Base-by-base conservation (phyloP, 169 alveolate genomes). In the Plasmodium sp. region DNA sequence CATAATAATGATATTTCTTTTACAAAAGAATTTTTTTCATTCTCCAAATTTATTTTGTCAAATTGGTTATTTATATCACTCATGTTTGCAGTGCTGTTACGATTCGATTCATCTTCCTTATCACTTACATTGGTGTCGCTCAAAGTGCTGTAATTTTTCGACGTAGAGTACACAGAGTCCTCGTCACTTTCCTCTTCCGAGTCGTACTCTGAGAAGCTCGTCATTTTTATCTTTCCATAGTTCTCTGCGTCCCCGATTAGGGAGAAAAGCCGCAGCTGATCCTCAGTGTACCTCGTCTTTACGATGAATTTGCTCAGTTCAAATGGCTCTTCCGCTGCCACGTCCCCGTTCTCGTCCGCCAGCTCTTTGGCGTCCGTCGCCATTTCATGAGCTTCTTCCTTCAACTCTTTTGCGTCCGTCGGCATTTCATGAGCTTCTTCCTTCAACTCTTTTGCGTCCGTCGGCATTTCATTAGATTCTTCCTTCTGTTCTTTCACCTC, bases 161-260 rank as follows among this genome's bases (percentile, higher is more conserved):
- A 58, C n/a, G 74, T 43, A 16, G 88, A 90, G 34, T 62, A 79
- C 4, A 22, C 83, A n/a, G 94, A 90, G 31, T 84, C 93, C 9
- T 84, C 84, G n/a, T 77, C 94, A 86, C 85, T 86, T 56, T 86
- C 94, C 41, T 86, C 94, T 41, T 56, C 74, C 41, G 84, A 80
- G 39, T 90, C 90, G 72, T 90, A 79, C 72, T 54, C 74, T 39
- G 83, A 90, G 6, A 72, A 90, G n/a, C 34, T 74, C 0, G 71
- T n/a, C 45, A 43, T 43, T 62, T 62, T n/a, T 10, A 18, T 22
- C 10, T 79, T 90, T n/a, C 5, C 33, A 80, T 62, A 58, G 22
- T 80, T 33, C 33, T 90, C 81, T 12, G 54, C 27, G 33, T 90
- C 82, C 1, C 90, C 91, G 48, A 79, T 58, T 67, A 80, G 36